Base-by-base conservation (phyloP, 257 asterid genomes). In the Capsicum baccatum region DNA sequence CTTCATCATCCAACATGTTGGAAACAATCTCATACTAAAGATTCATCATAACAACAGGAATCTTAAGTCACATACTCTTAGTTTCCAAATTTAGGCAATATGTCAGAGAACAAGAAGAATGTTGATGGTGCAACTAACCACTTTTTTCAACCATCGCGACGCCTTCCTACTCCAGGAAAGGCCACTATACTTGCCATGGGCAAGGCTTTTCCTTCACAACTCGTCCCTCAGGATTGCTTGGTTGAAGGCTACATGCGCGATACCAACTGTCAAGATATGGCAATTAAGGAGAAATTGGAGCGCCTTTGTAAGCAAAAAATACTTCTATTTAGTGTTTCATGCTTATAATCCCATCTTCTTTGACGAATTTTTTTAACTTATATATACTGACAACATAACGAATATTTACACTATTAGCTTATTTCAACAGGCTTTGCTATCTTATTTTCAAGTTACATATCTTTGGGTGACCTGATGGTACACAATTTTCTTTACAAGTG, bases 231-330 rank as follows among this genome's bases (percentile, higher is more conserved):
- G 74, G 97, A 95, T 6, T 85, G 88, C 86, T 83, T 95, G 85
- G 99, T 94, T 11, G 99, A 95, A 83, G 98, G 97, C n/a, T 95
- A 88, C 50, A 83, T 92, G 11, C 98, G 96, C 16, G 99, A 95
- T 84, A 95, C 95, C 15, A 95, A 92, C 56, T 95, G 99, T 79
- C 83, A 85, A 3, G 97, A 95, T 63, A n/a, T 70, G 48, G 91
- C 86, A 76, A 93, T 94, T 35, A 93, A 94, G 89, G 97, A 95
- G 90, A 95, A 95, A 83, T 91, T 95, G 15, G 92, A 91, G 84
- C 93, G 97, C 10, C 91, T 95, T 8, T 93, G 99, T 95, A 86
- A 91, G 93, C 62, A 11, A 79, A n/a, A n/a, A 4, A 1, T 76
- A 14, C 48, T 52, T 76, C n/a, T 13, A 8, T 54, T 39, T 26